Percentiles rank a stretch among this genome's conserved stretches.
These are phyloP conservation scores for Fusarium graminum DNA, from an alignment of 2,329 filamentous ascomycete species.

Conservation along the genomic window DNA sequence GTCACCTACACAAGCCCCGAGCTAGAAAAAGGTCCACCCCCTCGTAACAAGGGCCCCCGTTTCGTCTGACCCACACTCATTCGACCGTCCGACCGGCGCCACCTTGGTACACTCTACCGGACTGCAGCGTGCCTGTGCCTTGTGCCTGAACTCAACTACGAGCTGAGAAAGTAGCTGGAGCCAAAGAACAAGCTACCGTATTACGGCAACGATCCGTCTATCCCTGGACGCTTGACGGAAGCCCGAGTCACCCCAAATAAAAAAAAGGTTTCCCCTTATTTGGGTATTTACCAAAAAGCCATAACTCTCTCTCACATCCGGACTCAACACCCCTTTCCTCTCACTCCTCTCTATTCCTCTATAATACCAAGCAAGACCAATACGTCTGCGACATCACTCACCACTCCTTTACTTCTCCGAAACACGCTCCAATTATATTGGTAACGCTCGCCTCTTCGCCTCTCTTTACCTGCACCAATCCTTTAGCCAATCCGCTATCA, in stretches of 20 bases:
- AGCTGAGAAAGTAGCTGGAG: constrained; percentile 42
- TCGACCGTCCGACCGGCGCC: constrained; percentile 49
- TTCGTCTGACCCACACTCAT: constrained; percentile 48
- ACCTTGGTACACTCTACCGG: constrained; percentile 28
- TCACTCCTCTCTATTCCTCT: constrained; percentile 10
- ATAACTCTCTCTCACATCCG: constrained; percentile 30
- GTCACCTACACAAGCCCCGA: constrained; percentile 30
- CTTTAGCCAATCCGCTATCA: constrained; percentile 43
- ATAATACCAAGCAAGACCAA: constrained; percentile 25
- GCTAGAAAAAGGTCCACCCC: constrained; percentile 33
- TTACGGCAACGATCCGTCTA: constrained; percentile 45
- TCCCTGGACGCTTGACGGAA: constrained; percentile 38
- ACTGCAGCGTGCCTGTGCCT: constrained; percentile 45
- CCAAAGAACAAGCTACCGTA: constrained; percentile 35
- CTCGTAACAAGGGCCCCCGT: constrained; percentile 41
- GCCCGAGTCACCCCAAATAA: constrained; percentile 40
- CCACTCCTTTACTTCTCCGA: constrained; percentile 47
- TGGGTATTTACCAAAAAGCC: constrained; percentile 42
- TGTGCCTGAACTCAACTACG: constrained; percentile 41
- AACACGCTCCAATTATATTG: constrained; percentile 53
- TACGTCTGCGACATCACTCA: constrained; percentile 49
- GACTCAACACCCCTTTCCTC: constrained; percentile 38
- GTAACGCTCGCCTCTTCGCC: constrained; percentile 51
- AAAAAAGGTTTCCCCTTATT: constrained; percentile 41
- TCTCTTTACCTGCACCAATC: constrained; percentile 38